A percentile compares a stretch with the other conserved stretches of the same genome.
Conservation (phyloP, 257 asterid genomes). For the Solanum pennellii region DNA sequence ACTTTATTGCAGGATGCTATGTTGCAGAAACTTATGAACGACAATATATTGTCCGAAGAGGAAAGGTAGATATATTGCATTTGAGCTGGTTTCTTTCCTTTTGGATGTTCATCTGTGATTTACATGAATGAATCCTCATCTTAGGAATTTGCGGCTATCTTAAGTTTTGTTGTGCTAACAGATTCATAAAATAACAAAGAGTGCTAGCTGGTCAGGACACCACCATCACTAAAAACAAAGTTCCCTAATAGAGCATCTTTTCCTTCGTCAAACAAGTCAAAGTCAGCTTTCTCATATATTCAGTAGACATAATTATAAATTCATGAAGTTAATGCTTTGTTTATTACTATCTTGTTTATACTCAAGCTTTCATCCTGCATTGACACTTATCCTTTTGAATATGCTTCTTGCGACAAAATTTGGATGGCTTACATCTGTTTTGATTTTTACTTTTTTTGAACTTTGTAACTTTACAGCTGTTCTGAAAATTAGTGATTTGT, state of each 20-base stretch:
- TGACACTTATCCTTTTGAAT: neutral
- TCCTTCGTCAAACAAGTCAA: neutral
- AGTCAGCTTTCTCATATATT: neutral
- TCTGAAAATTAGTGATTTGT: neutral
- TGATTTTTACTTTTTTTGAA: too few relatives aligned
- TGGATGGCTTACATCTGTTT: neutral
- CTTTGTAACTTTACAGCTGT: neutral
- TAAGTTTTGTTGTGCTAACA: neutral
- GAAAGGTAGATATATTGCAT: slow-evolving; percentile 65
- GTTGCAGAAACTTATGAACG: slow-evolving; percentile 72
- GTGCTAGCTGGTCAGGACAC: neutral
- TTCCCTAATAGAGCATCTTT: neutral
- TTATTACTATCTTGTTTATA: neutral
- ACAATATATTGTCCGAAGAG: slow-evolving; percentile 56
- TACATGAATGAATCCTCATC: neutral
- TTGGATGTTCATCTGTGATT: neutral
- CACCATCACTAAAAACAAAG: neutral
- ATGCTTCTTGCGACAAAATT: neutral
- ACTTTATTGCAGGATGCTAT: slow-evolving; percentile 65
- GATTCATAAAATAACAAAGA: neutral
- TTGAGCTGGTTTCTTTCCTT: neutral
- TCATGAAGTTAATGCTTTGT: neutral
- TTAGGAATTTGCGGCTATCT: neutral
- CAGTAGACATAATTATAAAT: neutral
- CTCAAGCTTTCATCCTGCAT: neutral